Evolutionary conservation across 805 yeast genomes (phyloP).

Genomic region (Hanseniaspora nectarophila): DNA sequence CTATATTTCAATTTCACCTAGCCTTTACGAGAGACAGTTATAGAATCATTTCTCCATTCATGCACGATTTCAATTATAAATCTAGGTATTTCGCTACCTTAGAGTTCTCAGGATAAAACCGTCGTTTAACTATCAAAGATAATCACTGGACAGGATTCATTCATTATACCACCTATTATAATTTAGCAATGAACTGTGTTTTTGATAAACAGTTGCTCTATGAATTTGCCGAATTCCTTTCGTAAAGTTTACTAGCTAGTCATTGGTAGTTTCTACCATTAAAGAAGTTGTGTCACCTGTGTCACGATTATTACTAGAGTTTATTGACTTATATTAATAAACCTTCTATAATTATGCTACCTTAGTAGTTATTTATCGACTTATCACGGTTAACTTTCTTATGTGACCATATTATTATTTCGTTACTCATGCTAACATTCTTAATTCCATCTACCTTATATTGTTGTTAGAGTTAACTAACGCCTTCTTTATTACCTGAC

Average conservation of each 20-base stretch:
- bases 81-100: constrained; percentile 7
- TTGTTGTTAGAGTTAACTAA: no score
- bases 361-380: neutral
- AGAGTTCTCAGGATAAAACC: constrained; percentile 5
- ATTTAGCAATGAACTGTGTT: constrained; percentile 7
- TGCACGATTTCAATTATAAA: constrained; percentile 8
- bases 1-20: constrained; percentile 4
- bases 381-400: constrained; percentile 2
- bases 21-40: constrained; percentile 1
- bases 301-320: neutral
- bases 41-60: constrained; percentile 5
- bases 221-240: constrained; percentile 3
- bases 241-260: neutral
- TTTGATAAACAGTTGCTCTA: constrained; percentile 6
- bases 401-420: neutral
- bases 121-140: neutral
- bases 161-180: constrained; percentile 3
- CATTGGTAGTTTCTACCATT: neutral
- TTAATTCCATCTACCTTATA: neutral
- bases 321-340: neutral
- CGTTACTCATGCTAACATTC: constrained; percentile 8
- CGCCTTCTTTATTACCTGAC: no score
- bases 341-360: neutral
- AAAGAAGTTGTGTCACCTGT: neutral
- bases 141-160: constrained; percentile 7